phyloP scores from a whole-genome alignment of 345 rosid species.

The Brassica rapa region DNA sequence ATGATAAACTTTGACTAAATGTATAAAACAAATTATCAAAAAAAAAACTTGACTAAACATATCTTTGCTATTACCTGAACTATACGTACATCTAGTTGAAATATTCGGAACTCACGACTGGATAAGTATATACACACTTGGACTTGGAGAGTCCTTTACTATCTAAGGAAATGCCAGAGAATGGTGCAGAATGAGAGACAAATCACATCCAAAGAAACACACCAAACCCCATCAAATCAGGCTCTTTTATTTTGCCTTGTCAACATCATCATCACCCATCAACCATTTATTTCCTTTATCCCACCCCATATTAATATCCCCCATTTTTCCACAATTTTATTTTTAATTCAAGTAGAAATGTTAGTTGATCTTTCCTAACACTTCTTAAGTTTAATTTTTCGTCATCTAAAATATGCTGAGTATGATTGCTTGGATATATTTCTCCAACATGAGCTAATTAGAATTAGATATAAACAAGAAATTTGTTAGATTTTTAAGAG shows the following conservation, averaged over 20 bases:
- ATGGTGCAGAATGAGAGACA: slow-evolving; percentile 35
- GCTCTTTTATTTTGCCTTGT: slow-evolving; percentile 35
- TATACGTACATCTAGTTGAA: slow-evolving; percentile 2
- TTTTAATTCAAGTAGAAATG: not conserved
- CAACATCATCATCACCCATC: slow-evolving; percentile 30
- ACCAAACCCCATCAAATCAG: slow-evolving; percentile 37
- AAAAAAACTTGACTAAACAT: too few species aligned
- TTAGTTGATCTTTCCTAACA: not conserved
- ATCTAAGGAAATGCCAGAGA: not conserved
- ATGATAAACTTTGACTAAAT: too few species aligned
- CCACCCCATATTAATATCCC: not conserved
- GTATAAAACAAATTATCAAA: too few species aligned
- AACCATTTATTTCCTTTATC: slow-evolving; percentile 9
- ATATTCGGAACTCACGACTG: not conserved
- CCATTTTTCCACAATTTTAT: not conserved
- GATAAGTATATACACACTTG: not conserved
- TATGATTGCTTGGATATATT: slow-evolving; percentile 1
- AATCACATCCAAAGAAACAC: slow-evolving; percentile 34
- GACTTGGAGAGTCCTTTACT: slow-evolving; percentile 13
- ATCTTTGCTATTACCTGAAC: too few species aligned
- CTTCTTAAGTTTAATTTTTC: not conserved
- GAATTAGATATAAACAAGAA: not conserved
- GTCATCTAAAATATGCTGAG: not conserved
- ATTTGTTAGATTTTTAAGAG: not conserved
- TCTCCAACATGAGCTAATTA: not conserved